Conservation (phyloP, 192 early-diverging fungal genomes). For the Phlyctochytrium planicorne region DNA sequence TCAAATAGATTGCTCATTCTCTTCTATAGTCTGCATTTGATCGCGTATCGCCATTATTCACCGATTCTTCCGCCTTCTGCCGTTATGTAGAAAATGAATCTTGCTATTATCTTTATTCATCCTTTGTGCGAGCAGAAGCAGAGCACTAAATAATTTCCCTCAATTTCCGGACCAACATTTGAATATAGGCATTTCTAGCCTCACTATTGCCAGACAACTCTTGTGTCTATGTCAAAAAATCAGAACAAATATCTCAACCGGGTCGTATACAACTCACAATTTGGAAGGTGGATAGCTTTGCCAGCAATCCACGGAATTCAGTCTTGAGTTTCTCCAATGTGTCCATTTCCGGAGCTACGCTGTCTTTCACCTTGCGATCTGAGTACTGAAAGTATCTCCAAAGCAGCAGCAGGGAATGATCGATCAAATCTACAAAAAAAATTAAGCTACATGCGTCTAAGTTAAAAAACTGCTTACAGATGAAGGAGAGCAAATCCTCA, state of each 20-base stretch:
- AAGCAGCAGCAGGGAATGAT: neutral
- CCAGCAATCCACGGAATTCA: neutral
- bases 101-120: no score
- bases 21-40: no score
- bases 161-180: neutral
- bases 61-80: no score
- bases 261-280: neutral
- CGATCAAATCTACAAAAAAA: neutral
- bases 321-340: neutral
- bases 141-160: neutral
- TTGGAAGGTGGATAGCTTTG: neutral
- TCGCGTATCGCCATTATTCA: no score
- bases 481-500: neutral
- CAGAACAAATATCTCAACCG: neutral
- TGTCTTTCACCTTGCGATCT: neutral
- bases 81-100: no score
- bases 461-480: neutral
- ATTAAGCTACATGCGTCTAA: no score
- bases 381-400: constrained; percentile 2
- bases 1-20: constrained; percentile 6
- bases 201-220: neutral
- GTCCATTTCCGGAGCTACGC: neutral
- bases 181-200: neutral
- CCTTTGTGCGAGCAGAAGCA: no score
- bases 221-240: neutral